These are phyloP conservation scores for Penicillium freii DNA, from an alignment of 2,329 filamentous ascomycete species.

Conservation along the genomic window DNA sequence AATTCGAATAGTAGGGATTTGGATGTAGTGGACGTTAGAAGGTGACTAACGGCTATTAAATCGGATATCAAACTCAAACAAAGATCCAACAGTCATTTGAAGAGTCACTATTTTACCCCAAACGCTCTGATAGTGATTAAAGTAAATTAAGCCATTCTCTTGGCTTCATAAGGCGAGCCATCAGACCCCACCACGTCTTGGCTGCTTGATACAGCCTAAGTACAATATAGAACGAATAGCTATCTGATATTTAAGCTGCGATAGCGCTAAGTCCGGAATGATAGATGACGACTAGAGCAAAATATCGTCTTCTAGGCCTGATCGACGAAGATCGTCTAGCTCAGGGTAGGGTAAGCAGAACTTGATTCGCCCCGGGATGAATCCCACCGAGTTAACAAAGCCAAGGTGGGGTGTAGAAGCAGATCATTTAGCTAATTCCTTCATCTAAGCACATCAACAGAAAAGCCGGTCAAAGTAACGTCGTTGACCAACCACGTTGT, in stretches of 20 bases:
- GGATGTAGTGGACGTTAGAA: background rate
- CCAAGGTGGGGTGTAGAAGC: slow-evolving; percentile 1
- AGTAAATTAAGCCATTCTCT: slow-evolving; percentile 2
- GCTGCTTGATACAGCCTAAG: background rate
- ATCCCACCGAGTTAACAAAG: background rate
- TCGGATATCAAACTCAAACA: background rate
- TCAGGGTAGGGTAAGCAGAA: background rate
- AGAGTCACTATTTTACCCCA: background rate
- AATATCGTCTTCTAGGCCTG: background rate
- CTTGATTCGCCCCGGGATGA: background rate
- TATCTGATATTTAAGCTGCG: background rate
- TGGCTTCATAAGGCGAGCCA: background rate
- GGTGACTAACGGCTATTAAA: background rate
- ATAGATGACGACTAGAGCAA: background rate
- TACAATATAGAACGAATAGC: background rate
- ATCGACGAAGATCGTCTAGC: background rate
- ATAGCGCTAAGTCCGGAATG: background rate
- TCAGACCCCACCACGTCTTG: background rate
- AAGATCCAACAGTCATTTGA: background rate
- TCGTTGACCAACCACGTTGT: slow-evolving; percentile 18
- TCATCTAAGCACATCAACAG: slow-evolving; percentile 14
- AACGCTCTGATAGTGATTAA: background rate
- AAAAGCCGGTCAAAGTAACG: slow-evolving; percentile 1
- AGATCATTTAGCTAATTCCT: slow-evolving; percentile 18
- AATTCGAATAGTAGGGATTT: background rate